phyloP scores from a whole-genome alignment of 2,329 filamentous ascomycete species.

The Neurospora crassa region DNA sequence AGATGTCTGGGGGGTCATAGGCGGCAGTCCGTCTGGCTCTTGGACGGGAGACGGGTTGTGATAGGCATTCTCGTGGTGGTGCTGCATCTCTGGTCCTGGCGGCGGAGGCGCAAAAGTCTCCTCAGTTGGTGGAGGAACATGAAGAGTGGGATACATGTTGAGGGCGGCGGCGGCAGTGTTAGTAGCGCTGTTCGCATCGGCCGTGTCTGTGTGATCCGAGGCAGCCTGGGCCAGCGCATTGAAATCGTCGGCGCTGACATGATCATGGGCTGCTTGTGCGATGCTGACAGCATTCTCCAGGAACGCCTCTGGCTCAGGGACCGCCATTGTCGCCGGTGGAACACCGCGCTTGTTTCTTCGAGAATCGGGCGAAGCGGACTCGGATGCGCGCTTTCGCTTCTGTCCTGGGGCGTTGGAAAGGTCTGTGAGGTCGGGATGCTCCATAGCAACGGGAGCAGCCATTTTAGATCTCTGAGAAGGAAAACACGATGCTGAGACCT shows the following conservation, averaged over 20 bases:
- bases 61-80: slow-evolving; percentile 26
- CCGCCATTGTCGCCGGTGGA: slow-evolving; percentile 35
- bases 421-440: slow-evolving; percentile 38
- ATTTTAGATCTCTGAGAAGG: slow-evolving; percentile 23
- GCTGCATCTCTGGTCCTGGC: slow-evolving; percentile 27
- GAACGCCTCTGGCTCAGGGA: slow-evolving; percentile 36
- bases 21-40: slow-evolving; percentile 26
- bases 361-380: slow-evolving; percentile 37
- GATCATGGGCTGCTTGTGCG: slow-evolving; percentile 27
- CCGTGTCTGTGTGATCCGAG: slow-evolving; percentile 34
- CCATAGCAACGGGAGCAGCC: slow-evolving; percentile 36
- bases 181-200: slow-evolving; percentile 44
- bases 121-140: slow-evolving; percentile 47
- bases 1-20: slow-evolving; percentile 13
- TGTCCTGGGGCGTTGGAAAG: slow-evolving; percentile 34
- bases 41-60: slow-evolving; percentile 26
- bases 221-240: slow-evolving; percentile 47
- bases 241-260: slow-evolving; percentile 44
- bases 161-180: slow-evolving; percentile 51
- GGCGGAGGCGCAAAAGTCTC: slow-evolving; percentile 41
- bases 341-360: slow-evolving; percentile 41
- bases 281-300: slow-evolving; percentile 44
- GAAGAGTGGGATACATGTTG: slow-evolving; percentile 47
- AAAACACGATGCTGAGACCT: neutral
- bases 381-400: slow-evolving; percentile 46